Conservation (phyloP, 2,329 filamentous ascomycete genomes). For the Lachnellula cervina region DNA sequence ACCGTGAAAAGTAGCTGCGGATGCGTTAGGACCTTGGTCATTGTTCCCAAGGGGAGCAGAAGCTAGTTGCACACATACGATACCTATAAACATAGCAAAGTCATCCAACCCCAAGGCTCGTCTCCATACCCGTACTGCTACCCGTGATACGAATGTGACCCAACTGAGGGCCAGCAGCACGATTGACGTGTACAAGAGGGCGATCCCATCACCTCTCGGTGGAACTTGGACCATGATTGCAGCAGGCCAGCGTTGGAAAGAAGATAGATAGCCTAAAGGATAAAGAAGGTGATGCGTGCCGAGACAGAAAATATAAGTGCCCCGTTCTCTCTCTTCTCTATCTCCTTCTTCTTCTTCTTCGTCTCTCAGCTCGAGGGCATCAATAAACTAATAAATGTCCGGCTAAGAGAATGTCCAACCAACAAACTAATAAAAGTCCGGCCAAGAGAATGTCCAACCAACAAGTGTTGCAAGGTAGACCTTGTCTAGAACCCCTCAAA, state of each 20-base stretch:
- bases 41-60: neutral
- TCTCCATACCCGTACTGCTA: conserved; percentile 25
- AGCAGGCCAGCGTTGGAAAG: neutral
- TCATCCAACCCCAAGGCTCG: conserved; percentile 28
- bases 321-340: no score
- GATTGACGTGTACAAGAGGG: conserved; percentile 24
- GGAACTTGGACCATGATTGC: conserved; percentile 18
- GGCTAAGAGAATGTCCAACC: no score
- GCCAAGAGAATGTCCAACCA: no score
- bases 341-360: no score
- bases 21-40: conserved; percentile 4
- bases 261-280: no score
- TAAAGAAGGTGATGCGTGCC: no score
- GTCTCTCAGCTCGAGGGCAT: no score
- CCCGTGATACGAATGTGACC: conserved; percentile 20
- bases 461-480: no score
- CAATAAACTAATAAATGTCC: no score
- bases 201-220: conserved; percentile 24
- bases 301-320: no score
- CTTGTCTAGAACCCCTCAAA: no score
- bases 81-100: conserved; percentile 23
- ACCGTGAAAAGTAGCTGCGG: conserved; percentile 27
- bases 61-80: conserved; percentile 24
- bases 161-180: conserved; percentile 24
- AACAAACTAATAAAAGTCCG: no score